Percentiles rank a stretch among this genome's conserved stretches.
These are phyloP conservation scores for Allium fistulosum DNA, from an alignment of 106 monocot genomes.

Conservation along the genomic window DNA sequence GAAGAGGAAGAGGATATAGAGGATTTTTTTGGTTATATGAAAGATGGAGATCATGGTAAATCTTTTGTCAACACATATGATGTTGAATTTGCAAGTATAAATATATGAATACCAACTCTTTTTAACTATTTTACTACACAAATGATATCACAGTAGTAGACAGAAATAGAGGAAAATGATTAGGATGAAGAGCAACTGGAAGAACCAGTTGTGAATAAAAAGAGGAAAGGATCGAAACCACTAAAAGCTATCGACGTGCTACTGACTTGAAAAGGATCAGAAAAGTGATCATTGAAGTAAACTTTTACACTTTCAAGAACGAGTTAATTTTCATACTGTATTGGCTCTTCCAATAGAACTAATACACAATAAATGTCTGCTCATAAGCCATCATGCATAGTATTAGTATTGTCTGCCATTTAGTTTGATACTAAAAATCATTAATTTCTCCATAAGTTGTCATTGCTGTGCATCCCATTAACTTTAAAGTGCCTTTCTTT, in stretches of 20 bases:
- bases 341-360: no score
- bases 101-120: not conserved
- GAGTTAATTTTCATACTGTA: not conserved
- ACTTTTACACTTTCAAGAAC: not conserved
- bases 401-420: no score
- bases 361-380: no score
- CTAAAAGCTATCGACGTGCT: constrained; percentile 3
- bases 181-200: constrained; percentile 18
- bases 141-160: not conserved
- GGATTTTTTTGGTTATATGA: constrained; percentile 53
- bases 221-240: constrained; percentile 14
- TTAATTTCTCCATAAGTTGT: no score
- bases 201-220: constrained; percentile 15
- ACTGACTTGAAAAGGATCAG: constrained; percentile 35
- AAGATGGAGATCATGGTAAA: constrained; percentile 2
- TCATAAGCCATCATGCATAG: no score
- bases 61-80: not conserved
- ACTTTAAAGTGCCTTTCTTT: not conserved
- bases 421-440: not conserved
- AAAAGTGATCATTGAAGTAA: constrained; percentile 42
- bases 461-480: not conserved
- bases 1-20: constrained; percentile 86
- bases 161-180: constrained; percentile 13
- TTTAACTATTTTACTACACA: not conserved
- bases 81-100: not conserved